A percentile compares a stretch with the other conserved stretches of the same genome.
These are phyloP conservation scores for Antitrichia curtipendula DNA, from an alignment of 225 moss, liverwort and hornwort species.

Conservation along the genomic window DNA sequence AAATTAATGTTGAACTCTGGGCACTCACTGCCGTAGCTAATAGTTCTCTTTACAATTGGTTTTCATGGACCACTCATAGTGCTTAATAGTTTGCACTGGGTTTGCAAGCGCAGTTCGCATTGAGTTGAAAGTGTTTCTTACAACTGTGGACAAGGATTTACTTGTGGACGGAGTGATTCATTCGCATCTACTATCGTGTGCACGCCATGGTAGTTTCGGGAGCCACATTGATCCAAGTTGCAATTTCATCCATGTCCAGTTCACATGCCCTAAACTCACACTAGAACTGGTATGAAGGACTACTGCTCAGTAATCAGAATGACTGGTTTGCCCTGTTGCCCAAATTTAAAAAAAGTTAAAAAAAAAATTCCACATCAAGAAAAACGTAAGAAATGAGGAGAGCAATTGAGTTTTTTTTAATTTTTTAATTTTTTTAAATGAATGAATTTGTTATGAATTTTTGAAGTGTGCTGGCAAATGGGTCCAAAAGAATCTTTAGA, in stretches of 20 bases:
- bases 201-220: background rate
- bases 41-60: background rate
- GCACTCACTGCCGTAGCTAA: too few species aligned
- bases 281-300: background rate
- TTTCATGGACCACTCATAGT: background rate
- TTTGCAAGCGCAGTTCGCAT: background rate
- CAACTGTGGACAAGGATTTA: background rate
- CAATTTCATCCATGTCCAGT: background rate
- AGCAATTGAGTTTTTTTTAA: too few species aligned
- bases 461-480: too few species aligned
- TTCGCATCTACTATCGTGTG: background rate
- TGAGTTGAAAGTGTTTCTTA: background rate
- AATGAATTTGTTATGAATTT: too few species aligned
- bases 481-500: too few species aligned
- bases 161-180: background rate
- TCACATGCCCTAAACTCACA: background rate
- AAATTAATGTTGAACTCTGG: background rate
- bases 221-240: background rate
- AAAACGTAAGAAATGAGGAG: too few species aligned
- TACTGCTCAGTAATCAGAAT: background rate
- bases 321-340: too few species aligned
- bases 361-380: too few species aligned
- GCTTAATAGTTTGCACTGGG: background rate
- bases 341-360: too few species aligned
- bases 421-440: too few species aligned